These are phyloP conservation scores for Nicotiana benthamiana DNA, from an alignment of 257 asterid genomes.

Conservation along the genomic window DNA sequence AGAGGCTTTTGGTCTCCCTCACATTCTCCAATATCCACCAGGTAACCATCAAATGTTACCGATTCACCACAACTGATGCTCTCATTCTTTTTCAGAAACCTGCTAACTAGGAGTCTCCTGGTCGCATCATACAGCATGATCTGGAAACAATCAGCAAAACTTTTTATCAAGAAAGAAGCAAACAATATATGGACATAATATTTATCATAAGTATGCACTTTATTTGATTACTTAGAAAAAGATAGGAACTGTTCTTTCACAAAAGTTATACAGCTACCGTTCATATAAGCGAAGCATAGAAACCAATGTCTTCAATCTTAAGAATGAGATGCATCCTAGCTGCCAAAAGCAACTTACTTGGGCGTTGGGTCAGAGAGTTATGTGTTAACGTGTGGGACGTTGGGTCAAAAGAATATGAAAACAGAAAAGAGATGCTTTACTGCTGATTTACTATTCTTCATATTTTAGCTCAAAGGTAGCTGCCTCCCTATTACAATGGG, in stretches of 20 bases:
- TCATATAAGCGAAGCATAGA: neutral
- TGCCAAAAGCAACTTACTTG: neutral
- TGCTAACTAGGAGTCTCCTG: slow-evolving; percentile 53
- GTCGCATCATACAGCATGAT: slow-evolving; percentile 58
- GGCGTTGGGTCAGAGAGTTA: neutral
- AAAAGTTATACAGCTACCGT: slow-evolving; percentile 9
- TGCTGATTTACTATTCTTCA: neutral
- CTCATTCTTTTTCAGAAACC: slow-evolving; percentile 64
- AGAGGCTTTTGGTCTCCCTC: slow-evolving; percentile 36
- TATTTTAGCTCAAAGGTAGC: neutral
- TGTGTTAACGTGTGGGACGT: neutral
- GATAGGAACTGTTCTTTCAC: neutral
- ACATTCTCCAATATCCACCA: slow-evolving; percentile 63
- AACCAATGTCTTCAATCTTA: neutral
- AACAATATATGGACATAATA: neutral
- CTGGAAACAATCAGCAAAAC: slow-evolving; percentile 27
- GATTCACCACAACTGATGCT: slow-evolving; percentile 51
- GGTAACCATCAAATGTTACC: slow-evolving; percentile 48
- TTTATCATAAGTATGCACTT: slow-evolving; percentile 3
- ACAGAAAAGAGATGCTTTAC: neutral
- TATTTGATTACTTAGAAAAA: neutral
- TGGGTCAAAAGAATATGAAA: neutral
- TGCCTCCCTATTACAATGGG: neutral
- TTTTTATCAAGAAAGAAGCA: neutral
- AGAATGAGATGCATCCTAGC: neutral